These are phyloP conservation scores for Penicillium corylophilum DNA, from an alignment of 2,329 filamentous ascomycete genomes.

Conservation along the genomic window DNA sequence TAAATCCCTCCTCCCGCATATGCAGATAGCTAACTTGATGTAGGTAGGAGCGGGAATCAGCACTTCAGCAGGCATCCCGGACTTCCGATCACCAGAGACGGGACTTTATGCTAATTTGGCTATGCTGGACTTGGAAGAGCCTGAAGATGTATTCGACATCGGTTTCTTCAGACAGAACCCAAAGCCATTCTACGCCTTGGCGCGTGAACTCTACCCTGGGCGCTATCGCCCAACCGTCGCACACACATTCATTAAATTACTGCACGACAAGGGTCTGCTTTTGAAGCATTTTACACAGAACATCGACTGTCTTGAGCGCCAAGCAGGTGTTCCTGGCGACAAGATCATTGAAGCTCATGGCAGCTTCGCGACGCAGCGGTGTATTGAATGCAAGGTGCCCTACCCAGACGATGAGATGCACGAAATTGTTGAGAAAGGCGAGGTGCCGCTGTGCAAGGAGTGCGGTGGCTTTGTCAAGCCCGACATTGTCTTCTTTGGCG, in stretches of 20 bases:
- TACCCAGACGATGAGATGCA: constrained; percentile 76
- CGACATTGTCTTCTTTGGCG: constrained; percentile 93
- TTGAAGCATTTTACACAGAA: constrained; percentile 94
- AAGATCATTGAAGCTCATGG: constrained; percentile 92
- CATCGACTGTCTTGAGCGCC: constrained; percentile 90
- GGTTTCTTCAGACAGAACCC: constrained; percentile 82
- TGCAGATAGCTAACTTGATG: constrained; percentile 7
- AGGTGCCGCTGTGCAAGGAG: constrained; percentile 67
- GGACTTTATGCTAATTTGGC: constrained; percentile 92
- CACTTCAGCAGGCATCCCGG: constrained; percentile 65
- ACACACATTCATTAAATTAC: constrained; percentile 81
- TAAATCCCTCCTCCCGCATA: background rate
- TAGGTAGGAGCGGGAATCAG: constrained; percentile 80
- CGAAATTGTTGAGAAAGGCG: constrained; percentile 62
- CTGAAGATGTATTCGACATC: constrained; percentile 94
- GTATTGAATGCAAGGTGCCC: constrained; percentile 76
- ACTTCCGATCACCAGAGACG: constrained; percentile 90
- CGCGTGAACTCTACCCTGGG: constrained; percentile 88
- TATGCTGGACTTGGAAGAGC: constrained; percentile 78
- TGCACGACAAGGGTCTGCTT: constrained; percentile 75
- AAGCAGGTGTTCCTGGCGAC: constrained; percentile 76
- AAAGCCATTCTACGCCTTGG: constrained; percentile 86
- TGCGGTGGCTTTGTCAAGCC: constrained; percentile 86
- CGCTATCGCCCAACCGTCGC: constrained; percentile 85
- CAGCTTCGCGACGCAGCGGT: constrained; percentile 86